Base-by-base conservation (phyloP, 1,284 basidiomycete genomes). In the Rhodotorula glutinis region DNA sequence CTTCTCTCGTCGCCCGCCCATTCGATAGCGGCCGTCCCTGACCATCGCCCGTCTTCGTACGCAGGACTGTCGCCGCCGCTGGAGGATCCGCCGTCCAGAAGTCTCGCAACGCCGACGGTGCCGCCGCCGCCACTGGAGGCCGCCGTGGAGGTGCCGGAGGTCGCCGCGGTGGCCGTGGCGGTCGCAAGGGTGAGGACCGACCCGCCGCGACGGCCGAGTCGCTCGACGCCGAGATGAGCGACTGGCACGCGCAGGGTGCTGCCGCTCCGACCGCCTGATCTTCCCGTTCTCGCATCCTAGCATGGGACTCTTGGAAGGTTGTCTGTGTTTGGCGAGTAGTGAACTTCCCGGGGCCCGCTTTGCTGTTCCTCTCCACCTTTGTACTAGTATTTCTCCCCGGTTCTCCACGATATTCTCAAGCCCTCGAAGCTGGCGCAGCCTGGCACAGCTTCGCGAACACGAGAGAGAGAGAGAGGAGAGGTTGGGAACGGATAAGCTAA, bases 171-270 rank as follows among this genome's bases (percentile, higher is more conserved):
- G 70, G 73, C 71, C 43, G 43, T 63, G 30, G 43, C 19, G 25
- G 81, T 38, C 68, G 70, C 46, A 67, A 19, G 47, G 46, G 57
- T 25, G 57, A n/a, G 38, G 29, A 51, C 38, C 58, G 49, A 43
- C 49, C 51, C 66, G 41, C 80, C 82, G 84, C 83, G 79, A 82
- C 82, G 40, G 80, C 81, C 51, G 83, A 83, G 79, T 83, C 80
- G 77, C 83, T 81, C 72, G 85, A 79, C 82, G 88, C 83, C 56
- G 84, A 83, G 87, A 88, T 84, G 83, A 80, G 77, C 73, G 78
- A 75, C 55, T 75, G 67, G 58, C 70, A 72, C 57, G 71, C 69
- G 30, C 61, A 66, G 52, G 63, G 55, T 5, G 9, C 49, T 13
- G 49, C n/a, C 13, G n/a, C n/a, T 14, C 13, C 49, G 13, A 17